phyloP scores from a whole-genome alignment of 148 eudicot genomes.

The Camellia lanceoleosa region DNA sequence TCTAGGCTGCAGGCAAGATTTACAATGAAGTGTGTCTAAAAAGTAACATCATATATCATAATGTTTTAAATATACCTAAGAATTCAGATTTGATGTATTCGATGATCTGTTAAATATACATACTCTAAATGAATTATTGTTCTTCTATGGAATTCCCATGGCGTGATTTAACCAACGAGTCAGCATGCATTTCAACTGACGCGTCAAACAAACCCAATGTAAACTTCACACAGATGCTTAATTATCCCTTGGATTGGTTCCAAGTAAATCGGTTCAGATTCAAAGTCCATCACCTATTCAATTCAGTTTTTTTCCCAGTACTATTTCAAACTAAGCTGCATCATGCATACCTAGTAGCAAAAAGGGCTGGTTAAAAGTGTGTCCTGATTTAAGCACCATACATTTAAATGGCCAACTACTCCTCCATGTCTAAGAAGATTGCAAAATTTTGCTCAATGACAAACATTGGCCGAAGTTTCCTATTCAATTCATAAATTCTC shows the following conservation, averaged over 20 bases:
- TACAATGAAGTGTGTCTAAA: neutral
- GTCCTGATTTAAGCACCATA: conserved; percentile 4
- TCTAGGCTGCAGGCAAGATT: neutral
- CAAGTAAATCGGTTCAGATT: neutral
- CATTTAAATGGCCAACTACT: neutral
- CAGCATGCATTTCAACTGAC: neutral
- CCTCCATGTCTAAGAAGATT: neutral
- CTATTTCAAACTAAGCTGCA: neutral
- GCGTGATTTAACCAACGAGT: neutral
- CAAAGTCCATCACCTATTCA: neutral
- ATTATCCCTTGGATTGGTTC: neutral
- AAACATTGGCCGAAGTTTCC: neutral
- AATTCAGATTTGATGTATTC: neutral
- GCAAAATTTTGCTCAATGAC: neutral
- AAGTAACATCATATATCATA: neutral
- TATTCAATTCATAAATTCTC: neutral
- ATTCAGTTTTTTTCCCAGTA: neutral
- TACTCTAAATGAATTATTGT: neutral
- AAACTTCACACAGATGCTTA: neutral
- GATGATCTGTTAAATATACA: neutral
- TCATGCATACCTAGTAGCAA: neutral
- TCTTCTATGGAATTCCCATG: neutral
- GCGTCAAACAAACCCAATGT: neutral
- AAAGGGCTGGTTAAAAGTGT: neutral
- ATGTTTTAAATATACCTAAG: neutral